Evolutionary conservation across 495 filamentous ascomycete species (phyloP), one percentile per base, ranked within the genome.

Genomic region (Aspergillus mulundensis): DNA sequence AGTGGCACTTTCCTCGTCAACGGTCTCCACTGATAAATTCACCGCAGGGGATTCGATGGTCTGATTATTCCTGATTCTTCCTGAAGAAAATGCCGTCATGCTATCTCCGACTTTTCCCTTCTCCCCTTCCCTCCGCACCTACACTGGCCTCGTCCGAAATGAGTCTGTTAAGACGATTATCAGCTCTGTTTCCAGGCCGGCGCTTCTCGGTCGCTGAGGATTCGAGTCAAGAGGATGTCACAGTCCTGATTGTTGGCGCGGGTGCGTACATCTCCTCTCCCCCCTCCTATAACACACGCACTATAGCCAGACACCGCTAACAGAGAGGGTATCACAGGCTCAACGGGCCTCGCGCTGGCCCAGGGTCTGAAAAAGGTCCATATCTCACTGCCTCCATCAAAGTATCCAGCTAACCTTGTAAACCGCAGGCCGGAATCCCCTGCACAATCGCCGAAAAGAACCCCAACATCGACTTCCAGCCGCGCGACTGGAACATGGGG

Each of bases 401-500:
- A 15, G 5, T 3, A 36, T 10, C 12, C 3, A 36, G 32, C 53
- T 28, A 20, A 34, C 18, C n/a, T n/a, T 7, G 28, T 19, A 18
- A 41, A 10, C 25, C 28, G 24, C 38, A 84, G 78, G 70, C 77
- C 44, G 74, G 75, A 16, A 76, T 85, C 28, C 61, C 71, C 18
- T 77, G 71, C 51, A 71, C 65, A 11, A 58, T 84, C 25, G 79
- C 76, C 58, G 81, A 84, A 60, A 70, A 71, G 38, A 68, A 79
- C 43, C 20, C 53, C 3, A 62, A 50, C 28, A 52, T 80, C 50
- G 64, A 72, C 11, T 56, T 61, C 7, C 74, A 74, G n/a, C 58
- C 65, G 8, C 71, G 81, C 4, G 80, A 84, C 63, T 84, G 82
- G 83, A 80, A 76, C 28, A 79, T 84, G 56, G 68, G 75, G 7